Base-by-base conservation (phyloP, 169 alveolate genomes). In the Amoebophrya sp. region DNA sequence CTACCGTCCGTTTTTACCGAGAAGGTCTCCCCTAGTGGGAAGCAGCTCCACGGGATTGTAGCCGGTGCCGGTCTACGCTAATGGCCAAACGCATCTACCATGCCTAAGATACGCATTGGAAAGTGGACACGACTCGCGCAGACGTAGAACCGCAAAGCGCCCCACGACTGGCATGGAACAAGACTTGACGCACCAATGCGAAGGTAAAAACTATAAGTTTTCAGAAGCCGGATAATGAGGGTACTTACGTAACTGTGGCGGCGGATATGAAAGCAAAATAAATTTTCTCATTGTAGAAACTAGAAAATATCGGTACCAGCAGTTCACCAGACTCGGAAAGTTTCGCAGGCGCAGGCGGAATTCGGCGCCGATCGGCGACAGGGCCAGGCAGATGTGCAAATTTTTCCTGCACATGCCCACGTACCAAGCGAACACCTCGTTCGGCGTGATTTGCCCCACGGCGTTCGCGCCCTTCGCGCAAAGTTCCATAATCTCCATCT, bases 291-390 rank as follows among this genome's bases (percentile, higher is more conserved):
- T 93, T 92, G 90, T 58, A 97, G 93, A 94, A 96, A 97, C 99
- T 99, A 98, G 92, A 97, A 96, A 91, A 98, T 97, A 78, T 98
- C 97, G 92, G n/a, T n/a, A n/a, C n/a, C 98, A 98, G 91, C 98
- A 97, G 89, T 96, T 96, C 95, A 97, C 97, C 45, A 98, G 95
- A 39, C 98, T 97, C n/a, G 99, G 99, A 98, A 97, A 97, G 92
- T 96, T 97, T 70, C 98, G 95, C 92, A 97, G 96, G 93, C 98
- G 96, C 90, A 96, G 97, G 91, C 99, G 96, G 97, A 97, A 97
- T 90, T 97, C 97, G 78, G 96, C 95, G 48, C 98, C 98, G 43
- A 97, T 98, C 50, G 99, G 99, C 90, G 98, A 96, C 98, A 98
- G 96, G 18, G 98, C 96, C 89, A 98, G 95, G 58, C 97, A 95